Conservation (phyloP, 2,329 filamentous ascomycete species). For the Ophiobolus disseminans region DNA sequence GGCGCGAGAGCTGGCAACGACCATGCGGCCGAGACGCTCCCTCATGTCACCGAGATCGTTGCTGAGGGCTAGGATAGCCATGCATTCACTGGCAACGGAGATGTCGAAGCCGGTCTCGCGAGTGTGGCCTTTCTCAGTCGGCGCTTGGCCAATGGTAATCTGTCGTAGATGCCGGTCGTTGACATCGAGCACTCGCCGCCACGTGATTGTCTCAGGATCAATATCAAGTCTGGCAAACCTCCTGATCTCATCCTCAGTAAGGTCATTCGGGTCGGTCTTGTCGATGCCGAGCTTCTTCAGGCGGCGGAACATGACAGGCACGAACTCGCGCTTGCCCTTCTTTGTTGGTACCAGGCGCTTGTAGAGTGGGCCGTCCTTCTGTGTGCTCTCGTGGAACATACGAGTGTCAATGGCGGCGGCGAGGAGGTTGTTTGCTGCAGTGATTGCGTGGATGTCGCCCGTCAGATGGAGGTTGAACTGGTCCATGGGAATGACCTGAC, state of each 20-base stretch:
- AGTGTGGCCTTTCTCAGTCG: slow-evolving; percentile 87
- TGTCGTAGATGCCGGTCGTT: slow-evolving; percentile 94
- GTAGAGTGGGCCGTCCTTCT: slow-evolving; percentile 88
- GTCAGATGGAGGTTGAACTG: slow-evolving; percentile 99
- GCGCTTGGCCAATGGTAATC: slow-evolving; percentile 84
- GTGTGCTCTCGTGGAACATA: slow-evolving; percentile 97
- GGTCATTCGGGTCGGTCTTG: slow-evolving; percentile 89
- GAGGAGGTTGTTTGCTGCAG: slow-evolving; percentile 94
- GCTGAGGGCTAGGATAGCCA: slow-evolving; percentile 96
- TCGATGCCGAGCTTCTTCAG: slow-evolving; percentile 95
- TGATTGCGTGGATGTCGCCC: slow-evolving; percentile 96
- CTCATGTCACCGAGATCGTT: slow-evolving; percentile 88
- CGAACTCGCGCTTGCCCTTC: slow-evolving; percentile 87
- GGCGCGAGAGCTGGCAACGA: slow-evolving; percentile 82
- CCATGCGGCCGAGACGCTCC: slow-evolving; percentile 93
- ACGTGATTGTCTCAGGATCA: slow-evolving; percentile 95
- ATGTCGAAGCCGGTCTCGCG: slow-evolving; percentile 96
- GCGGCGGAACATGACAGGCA: slow-evolving; percentile 88
- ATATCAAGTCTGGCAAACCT: slow-evolving; percentile 95
- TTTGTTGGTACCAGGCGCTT: slow-evolving; percentile 86
- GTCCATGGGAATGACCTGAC: slow-evolving; percentile 99
- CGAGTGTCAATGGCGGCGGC: slow-evolving; percentile 96
- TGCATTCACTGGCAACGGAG: slow-evolving; percentile 95
- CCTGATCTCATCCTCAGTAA: slow-evolving; percentile 86
- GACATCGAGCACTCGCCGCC: slow-evolving; percentile 94